These are phyloP conservation scores for Hanseniaspora valbyensis DNA, from an alignment of 805 yeast genomes.

Conservation along the genomic window DNA sequence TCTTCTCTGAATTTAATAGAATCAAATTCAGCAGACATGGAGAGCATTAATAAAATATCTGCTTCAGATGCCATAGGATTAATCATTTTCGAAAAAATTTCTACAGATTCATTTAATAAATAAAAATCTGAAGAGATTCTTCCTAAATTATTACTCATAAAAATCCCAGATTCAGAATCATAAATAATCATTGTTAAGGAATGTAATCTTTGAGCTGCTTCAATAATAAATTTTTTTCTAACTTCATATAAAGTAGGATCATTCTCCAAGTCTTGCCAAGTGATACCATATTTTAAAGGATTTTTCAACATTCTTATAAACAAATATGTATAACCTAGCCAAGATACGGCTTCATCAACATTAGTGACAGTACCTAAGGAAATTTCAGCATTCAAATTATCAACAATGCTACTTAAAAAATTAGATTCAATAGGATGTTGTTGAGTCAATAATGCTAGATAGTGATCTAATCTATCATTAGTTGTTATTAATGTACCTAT, in stretches of 20 bases:
- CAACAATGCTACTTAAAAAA: constrained; percentile 65
- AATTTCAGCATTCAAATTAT: constrained; percentile 91
- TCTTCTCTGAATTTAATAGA: constrained; percentile 80
- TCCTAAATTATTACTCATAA: constrained; percentile 80
- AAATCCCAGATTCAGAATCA: constrained; percentile 71
- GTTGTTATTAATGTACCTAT: constrained; percentile 85
- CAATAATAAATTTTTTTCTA: constrained; percentile 62
- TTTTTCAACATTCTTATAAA: constrained; percentile 88
- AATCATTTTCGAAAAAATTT: constrained; percentile 75
- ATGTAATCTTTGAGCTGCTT: constrained; percentile 77
- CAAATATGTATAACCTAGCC: constrained; percentile 97
- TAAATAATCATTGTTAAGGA: constrained; percentile 83
- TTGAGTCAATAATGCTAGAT: constrained; percentile 76
- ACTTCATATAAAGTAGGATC: constrained; percentile 71
- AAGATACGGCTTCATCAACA: constrained; percentile 85
- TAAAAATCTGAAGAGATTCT: constrained; percentile 92
- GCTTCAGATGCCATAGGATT: constrained; percentile 84
- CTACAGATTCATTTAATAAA: constrained; percentile 71
- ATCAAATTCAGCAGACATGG: constrained; percentile 91
- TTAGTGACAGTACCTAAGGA: constrained; percentile 91
- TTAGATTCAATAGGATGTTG: constrained; percentile 94
- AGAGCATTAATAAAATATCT: constrained; percentile 74
- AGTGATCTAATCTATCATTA: constrained; percentile 70
- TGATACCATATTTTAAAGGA: constrained; percentile 85
- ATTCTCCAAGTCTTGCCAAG: constrained; percentile 69